phyloP scores from a whole-genome alignment of 1,284 basidiomycete genomes.

The Austroboletus niveus region DNA sequence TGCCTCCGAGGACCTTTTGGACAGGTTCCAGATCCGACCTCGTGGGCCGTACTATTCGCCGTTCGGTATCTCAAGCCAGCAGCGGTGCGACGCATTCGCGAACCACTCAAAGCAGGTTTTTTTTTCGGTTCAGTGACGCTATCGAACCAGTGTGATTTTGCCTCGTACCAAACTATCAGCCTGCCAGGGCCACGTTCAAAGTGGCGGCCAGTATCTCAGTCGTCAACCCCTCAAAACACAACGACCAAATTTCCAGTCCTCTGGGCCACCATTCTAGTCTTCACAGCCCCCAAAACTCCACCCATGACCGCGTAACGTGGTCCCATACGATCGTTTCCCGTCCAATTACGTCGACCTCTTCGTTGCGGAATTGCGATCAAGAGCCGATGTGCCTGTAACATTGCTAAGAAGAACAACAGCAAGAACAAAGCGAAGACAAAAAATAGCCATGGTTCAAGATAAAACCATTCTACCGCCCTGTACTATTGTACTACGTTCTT shows the following conservation, averaged over 20 bases:
- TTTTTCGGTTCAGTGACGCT: not conserved
- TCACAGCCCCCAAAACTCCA: too few species aligned
- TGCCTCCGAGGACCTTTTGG: not conserved
- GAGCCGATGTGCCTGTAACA: not conserved
- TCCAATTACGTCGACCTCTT: not conserved
- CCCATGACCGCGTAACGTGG: too few species aligned
- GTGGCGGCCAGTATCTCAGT: too few species aligned
- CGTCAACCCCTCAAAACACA: too few species aligned
- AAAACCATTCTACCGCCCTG: too few species aligned
- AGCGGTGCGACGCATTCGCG: not conserved
- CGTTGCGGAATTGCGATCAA: not conserved
- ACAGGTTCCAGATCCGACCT: not conserved
- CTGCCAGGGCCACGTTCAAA: too few species aligned
- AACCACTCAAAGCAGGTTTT: too few species aligned
- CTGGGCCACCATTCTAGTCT: too few species aligned
- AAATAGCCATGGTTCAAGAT: not conserved
- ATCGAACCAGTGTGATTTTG: not conserved
- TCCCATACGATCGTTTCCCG: not conserved
- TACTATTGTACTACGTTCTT: too few species aligned
- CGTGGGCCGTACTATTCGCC: not conserved
- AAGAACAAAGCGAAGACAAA: not conserved
- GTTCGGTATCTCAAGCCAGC: not conserved
- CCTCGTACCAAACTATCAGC: too few species aligned
- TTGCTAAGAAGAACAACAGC: too few species aligned
- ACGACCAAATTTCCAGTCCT: too few species aligned